Evolutionary conservation across 805 yeast species (phyloP).

Genomic region (Starmerella roubikii): DNA sequence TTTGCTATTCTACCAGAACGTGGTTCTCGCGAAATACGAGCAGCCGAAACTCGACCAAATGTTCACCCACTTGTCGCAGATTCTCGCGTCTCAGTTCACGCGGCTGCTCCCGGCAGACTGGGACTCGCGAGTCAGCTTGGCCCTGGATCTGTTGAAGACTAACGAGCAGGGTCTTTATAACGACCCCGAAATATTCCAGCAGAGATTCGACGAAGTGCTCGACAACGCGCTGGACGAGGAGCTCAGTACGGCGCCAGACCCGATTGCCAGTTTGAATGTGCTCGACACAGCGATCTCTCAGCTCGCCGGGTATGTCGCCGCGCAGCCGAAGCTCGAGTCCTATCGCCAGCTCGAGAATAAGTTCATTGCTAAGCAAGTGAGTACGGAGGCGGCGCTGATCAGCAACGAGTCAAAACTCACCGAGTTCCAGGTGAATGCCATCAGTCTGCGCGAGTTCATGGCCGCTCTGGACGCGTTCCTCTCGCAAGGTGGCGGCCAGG

Average conservation of each 20-base stretch:
- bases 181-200: constrained; percentile 10
- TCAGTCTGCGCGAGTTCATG: constrained; percentile 5
- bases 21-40: constrained; percentile 43
- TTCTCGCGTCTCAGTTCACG: constrained; percentile 31
- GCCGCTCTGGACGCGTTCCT: constrained; percentile 25
- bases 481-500: constrained; percentile 24
- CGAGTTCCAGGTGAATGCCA: constrained; percentile 5
- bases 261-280: constrained; percentile 27
- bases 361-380: constrained; percentile 21
- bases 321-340: constrained; percentile 24
- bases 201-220: constrained; percentile 23
- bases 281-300: constrained; percentile 25
- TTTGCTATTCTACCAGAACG: constrained; percentile 45
- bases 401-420: constrained; percentile 19
- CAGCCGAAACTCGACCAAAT: constrained; percentile 22
- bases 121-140: constrained; percentile 35
- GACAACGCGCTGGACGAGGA: constrained; percentile 26
- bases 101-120: constrained; percentile 49
- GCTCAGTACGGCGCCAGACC: constrained; percentile 17
- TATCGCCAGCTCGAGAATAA: constrained; percentile 21
- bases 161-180: constrained; percentile 26
- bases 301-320: constrained; percentile 23
- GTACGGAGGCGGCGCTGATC: constrained; percentile 20
- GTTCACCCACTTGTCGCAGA: constrained; percentile 26
- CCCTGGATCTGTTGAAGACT: constrained; percentile 43